Evolutionary conservation across 345 rosid species (phyloP).

Genomic region (Euclidium syriacum): DNA sequence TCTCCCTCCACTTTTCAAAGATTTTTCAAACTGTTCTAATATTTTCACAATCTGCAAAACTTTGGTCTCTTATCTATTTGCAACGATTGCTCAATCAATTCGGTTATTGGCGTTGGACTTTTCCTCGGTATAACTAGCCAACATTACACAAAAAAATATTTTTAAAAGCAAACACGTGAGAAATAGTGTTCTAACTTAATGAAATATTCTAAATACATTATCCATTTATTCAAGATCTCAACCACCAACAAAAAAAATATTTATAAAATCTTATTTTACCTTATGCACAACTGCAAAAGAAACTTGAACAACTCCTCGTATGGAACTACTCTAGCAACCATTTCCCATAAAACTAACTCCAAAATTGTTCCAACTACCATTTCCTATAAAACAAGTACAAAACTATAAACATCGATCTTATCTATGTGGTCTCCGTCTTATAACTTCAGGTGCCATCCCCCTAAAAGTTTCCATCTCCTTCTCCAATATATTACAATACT

Average conservation of each 20-base stretch:
- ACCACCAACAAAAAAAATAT: too few species aligned
- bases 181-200: too few species aligned
- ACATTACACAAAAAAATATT: neutral
- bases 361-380: slow-evolving; percentile 73
- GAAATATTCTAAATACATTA: neutral
- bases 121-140: slow-evolving; percentile 40
- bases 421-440: slow-evolving; percentile 57
- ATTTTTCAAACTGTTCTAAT: slow-evolving; percentile 59
- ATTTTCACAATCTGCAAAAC: slow-evolving; percentile 70
- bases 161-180: too few species aligned
- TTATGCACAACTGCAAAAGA: slow-evolving; percentile 79
- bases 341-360: too few species aligned
- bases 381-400: slow-evolving; percentile 82
- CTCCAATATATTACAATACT: slow-evolving; percentile 48
- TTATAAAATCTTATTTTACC: slow-evolving; percentile 35
- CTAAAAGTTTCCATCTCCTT: slow-evolving; percentile 79
- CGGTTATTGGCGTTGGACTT: slow-evolving; percentile 57
- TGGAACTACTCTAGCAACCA: too few species aligned
- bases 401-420: slow-evolving; percentile 74
- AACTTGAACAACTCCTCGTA: slow-evolving; percentile 79
- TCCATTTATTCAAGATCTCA: neutral
- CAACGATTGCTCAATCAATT: slow-evolving; percentile 58
- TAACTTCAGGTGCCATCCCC: slow-evolving; percentile 97
- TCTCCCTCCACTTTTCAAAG: slow-evolving; percentile 43
- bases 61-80: slow-evolving; percentile 80